Conservation (phyloP, 192 early-diverging fungal species). For the Phlyctochytrium arcticum region DNA sequence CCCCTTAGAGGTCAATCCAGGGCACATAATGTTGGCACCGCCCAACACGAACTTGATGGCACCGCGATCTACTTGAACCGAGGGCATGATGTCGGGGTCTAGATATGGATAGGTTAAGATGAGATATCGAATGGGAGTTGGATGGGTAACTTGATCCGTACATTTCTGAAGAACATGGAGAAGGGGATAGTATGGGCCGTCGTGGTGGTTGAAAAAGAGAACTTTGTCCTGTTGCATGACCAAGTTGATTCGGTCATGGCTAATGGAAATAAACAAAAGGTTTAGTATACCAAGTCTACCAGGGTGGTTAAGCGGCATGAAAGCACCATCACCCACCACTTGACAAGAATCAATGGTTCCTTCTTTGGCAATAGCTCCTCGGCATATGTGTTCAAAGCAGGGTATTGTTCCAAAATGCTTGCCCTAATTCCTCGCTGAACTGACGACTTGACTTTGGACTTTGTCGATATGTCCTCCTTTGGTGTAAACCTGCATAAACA, state of each 20-base stretch:
- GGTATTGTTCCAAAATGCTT: constrained; percentile 85
- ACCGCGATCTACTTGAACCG: constrained; percentile 89
- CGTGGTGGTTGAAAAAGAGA: constrained; percentile 94
- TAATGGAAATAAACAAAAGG: constrained; percentile 14
- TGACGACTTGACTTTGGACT: constrained; percentile 86
- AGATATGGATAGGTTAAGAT: constrained; percentile 8
- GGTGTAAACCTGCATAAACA: constrained; percentile 56
- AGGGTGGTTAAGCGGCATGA: no score
- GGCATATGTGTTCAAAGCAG: constrained; percentile 74
- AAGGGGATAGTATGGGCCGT: constrained; percentile 84
- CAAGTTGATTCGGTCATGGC: constrained; percentile 85
- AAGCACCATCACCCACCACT: constrained; percentile 56
- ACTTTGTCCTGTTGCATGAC: constrained; percentile 79
- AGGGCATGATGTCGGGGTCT: constrained; percentile 89
- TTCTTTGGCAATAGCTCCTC: constrained; percentile 98
- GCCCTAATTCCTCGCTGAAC: constrained; percentile 79
- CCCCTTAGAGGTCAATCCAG: constrained; percentile 91
- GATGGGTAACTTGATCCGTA: constrained; percentile 31
- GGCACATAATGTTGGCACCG: constrained; percentile 98
- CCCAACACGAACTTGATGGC: constrained; percentile 98
- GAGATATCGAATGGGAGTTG: neutral
- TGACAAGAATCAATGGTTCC: constrained; percentile 75
- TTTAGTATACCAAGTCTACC: neutral
- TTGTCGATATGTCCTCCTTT: constrained; percentile 76
- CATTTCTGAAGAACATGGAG: constrained; percentile 87